Evolutionary conservation across 2,329 filamentous ascomycete species (phyloP).

Genomic region (Dothideomycetes sp.): DNA sequence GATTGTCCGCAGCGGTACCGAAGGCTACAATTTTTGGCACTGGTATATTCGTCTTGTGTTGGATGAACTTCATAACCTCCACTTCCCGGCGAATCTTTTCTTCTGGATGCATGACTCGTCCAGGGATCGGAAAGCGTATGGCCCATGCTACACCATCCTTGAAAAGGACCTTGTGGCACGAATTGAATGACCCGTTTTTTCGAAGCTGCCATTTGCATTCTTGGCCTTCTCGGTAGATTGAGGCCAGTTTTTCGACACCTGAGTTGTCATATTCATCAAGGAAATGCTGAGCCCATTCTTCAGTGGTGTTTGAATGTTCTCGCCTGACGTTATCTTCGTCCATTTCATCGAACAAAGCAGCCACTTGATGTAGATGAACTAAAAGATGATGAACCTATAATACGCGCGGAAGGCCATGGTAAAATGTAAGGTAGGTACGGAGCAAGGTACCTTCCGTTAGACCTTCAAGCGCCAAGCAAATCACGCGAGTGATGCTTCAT

Average conservation of each 20-base stretch:
- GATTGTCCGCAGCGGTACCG: neutral
- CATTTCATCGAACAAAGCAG: too few relatives aligned
- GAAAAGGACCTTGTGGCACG: neutral
- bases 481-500: too few relatives aligned
- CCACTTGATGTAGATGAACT: too few relatives aligned
- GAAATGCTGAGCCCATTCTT: neutral
- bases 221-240: neutral
- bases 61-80: neutral
- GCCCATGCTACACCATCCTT: constrained; percentile 2
- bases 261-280: neutral
- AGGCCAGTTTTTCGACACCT: constrained; percentile 2
- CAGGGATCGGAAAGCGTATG: neutral
- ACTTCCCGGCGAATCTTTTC: constrained; percentile 1
- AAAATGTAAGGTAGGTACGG: too few relatives aligned
- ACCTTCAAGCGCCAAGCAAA: too few relatives aligned
- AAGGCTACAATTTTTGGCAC: neutral
- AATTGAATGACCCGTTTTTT: neutral
- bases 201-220: neutral
- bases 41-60: neutral
- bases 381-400: too few relatives aligned
- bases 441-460: too few relatives aligned
- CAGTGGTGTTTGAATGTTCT: neutral
- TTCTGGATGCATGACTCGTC: neutral
- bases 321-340: neutral
- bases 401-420: too few relatives aligned